Evolutionary conservation across 805 yeast species (phyloP).

Genomic region (Pichia californica): DNA sequence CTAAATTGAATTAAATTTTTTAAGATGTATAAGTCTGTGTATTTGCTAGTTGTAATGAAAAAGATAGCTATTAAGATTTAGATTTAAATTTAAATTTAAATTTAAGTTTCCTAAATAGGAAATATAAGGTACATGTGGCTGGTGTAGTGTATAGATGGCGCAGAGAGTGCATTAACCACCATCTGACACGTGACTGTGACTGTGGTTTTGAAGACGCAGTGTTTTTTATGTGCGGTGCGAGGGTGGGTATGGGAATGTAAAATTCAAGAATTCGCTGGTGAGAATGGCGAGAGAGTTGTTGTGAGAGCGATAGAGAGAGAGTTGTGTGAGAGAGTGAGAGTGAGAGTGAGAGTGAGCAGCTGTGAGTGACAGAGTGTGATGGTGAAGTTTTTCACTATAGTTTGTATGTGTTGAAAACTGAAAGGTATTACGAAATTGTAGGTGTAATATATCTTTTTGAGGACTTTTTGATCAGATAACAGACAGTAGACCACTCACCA

Average conservation of each 20-base stretch:
- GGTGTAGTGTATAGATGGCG: too few species aligned
- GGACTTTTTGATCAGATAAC: background rate
- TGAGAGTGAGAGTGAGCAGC: background rate
- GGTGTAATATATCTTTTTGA: background rate
- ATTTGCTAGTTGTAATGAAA: background rate
- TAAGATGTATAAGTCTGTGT: too few species aligned
- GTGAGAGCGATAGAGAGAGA: background rate
- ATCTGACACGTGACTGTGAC: too few species aligned
- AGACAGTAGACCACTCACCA: slow-evolving; percentile 34
- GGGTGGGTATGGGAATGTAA: too few species aligned
- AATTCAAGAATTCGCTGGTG: background rate
- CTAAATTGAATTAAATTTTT: too few species aligned
- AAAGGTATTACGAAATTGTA: background rate
- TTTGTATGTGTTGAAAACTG: background rate
- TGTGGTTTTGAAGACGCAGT: too few species aligned
- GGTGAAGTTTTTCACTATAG: slow-evolving; percentile 4
- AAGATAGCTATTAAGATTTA: too few species aligned
- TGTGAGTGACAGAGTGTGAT: background rate
- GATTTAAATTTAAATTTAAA: too few species aligned
- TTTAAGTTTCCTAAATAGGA: too few species aligned
- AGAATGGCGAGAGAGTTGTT: background rate
- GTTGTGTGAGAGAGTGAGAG: background rate
- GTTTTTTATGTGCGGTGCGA: too few species aligned
- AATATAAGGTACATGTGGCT: too few species aligned
- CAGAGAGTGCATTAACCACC: too few species aligned